phyloP scores from a whole-genome alignment of 805 yeast species.

The Ogataea allantospora region DNA sequence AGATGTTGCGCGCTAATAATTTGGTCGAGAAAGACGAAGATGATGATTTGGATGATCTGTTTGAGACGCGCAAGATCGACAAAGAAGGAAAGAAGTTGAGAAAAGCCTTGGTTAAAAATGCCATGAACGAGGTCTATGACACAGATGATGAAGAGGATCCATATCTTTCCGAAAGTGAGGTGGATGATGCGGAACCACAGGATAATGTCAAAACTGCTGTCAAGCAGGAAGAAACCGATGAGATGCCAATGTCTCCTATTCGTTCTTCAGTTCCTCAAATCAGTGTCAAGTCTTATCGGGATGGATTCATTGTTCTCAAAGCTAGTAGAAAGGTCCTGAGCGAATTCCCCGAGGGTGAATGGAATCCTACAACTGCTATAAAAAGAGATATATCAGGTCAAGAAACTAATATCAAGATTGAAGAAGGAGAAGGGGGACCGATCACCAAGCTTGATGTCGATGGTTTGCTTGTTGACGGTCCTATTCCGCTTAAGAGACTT shows the following conservation, averaged over 20 bases:
- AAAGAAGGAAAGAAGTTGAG: slow-evolving; percentile 86
- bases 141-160: slow-evolving; percentile 77
- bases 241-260: slow-evolving; percentile 9
- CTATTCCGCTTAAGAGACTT: slow-evolving; percentile 52
- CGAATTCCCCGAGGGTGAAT: slow-evolving; percentile 75
- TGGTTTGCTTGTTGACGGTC: slow-evolving; percentile 54
- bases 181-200: slow-evolving; percentile 51
- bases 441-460: slow-evolving; percentile 75
- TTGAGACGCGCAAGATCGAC: slow-evolving; percentile 70
- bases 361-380: slow-evolving; percentile 64
- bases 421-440: slow-evolving; percentile 28
- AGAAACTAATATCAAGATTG: slow-evolving; percentile 23
- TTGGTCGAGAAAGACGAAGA: slow-evolving; percentile 62
- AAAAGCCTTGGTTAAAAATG: slow-evolving; percentile 80
- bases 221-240: slow-evolving; percentile 39
- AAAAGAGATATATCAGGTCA: slow-evolving; percentile 26
- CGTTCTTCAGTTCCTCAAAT: slow-evolving; percentile 25
- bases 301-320: slow-evolving; percentile 60
- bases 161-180: slow-evolving; percentile 68
- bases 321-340: slow-evolving; percentile 59
- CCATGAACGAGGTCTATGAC: slow-evolving; percentile 85
- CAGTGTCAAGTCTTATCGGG: slow-evolving; percentile 40
- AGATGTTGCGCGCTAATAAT: slow-evolving; percentile 79
- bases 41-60: slow-evolving; percentile 67
- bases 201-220: slow-evolving; percentile 33